phyloP scores from a whole-genome alignment of 495 filamentous ascomycete genomes.

The Penicillium bovifimosum region DNA sequence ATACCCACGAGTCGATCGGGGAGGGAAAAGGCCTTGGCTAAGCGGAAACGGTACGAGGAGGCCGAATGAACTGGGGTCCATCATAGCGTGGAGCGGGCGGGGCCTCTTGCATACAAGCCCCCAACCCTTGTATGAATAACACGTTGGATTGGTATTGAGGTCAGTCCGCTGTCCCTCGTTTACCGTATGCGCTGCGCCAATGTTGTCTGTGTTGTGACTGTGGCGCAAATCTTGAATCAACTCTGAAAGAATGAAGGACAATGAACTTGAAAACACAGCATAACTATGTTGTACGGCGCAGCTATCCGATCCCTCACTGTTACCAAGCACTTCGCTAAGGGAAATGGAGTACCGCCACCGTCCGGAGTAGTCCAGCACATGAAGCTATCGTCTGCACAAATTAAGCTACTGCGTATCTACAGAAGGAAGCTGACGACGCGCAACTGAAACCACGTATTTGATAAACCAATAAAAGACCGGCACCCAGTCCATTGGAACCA shows the following conservation, averaged over 20 bases:
- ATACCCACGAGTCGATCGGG: not conserved
- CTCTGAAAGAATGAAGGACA: too few species aligned
- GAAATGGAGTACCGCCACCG: not conserved
- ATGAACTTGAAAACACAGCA: too few species aligned
- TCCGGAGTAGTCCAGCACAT: not conserved
- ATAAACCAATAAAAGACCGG: not conserved
- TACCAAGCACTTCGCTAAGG: not conserved
- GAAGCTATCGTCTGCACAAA: not conserved
- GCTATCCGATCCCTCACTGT: too few species aligned
- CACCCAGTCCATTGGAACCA: not conserved
- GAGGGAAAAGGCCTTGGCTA: not conserved
- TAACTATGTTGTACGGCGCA: too few species aligned
- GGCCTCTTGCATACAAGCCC: not conserved
- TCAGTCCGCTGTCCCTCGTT: not conserved
- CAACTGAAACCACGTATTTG: not conserved
- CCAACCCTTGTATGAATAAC: not conserved
- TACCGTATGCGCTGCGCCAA: not conserved
- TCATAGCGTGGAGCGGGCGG: not conserved
- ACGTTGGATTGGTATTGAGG: not conserved
- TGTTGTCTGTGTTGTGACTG: too few species aligned
- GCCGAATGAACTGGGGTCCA: not conserved
- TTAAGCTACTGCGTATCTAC: slow-evolving; percentile 1
- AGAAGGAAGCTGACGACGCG: slow-evolving; percentile 3
- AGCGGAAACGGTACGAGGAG: not conserved
- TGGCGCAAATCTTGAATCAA: too few species aligned